Conservation (phyloP, 108 stramenopile genomes). For the Schizochytrium sp. region DNA sequence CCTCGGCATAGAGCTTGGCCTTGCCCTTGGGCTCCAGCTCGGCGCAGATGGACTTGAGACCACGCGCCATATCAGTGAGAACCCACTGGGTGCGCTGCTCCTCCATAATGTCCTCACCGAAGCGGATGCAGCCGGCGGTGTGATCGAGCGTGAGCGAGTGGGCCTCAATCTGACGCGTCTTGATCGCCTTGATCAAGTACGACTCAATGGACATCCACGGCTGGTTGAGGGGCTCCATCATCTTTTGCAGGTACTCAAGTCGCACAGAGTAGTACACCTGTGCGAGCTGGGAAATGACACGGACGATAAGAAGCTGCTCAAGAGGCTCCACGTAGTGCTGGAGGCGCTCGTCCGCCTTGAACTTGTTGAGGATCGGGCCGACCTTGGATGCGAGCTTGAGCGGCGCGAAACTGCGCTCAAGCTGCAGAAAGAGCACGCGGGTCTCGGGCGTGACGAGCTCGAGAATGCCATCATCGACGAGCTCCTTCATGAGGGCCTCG, state of each 20-base stretch:
- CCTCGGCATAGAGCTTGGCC: constrained; percentile 59
- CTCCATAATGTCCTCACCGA: constrained; percentile 58
- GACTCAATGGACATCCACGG: constrained; percentile 80
- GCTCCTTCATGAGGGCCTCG: constrained; percentile 69
- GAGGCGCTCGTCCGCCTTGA: background rate
- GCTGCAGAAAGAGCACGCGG: constrained; percentile 58
- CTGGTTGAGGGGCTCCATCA: constrained; percentile 66
- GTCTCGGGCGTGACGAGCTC: constrained; percentile 65
- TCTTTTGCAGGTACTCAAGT: constrained; percentile 66
- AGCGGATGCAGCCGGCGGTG: constrained; percentile 72
- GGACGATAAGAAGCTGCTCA: constrained; percentile 60
- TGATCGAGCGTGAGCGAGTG: constrained; percentile 63
- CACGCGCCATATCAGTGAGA: constrained; percentile 65
- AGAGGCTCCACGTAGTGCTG: background rate
- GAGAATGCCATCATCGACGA: constrained; percentile 58
- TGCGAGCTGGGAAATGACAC: constrained; percentile 71
- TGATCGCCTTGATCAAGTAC: constrained; percentile 64
- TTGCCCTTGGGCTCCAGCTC: constrained; percentile 41
- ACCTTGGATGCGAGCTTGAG: constrained; percentile 58
- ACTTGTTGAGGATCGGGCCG: constrained; percentile 39
- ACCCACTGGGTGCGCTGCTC: constrained; percentile 52
- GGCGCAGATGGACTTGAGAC: constrained; percentile 45
- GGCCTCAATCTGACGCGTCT: constrained; percentile 42
- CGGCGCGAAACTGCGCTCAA: constrained; percentile 55
- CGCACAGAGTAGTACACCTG: constrained; percentile 76